Evolutionary conservation across 371 early-diverging fungal genomes (phyloP).

Genomic region (Rhizopus stolonifer): DNA sequence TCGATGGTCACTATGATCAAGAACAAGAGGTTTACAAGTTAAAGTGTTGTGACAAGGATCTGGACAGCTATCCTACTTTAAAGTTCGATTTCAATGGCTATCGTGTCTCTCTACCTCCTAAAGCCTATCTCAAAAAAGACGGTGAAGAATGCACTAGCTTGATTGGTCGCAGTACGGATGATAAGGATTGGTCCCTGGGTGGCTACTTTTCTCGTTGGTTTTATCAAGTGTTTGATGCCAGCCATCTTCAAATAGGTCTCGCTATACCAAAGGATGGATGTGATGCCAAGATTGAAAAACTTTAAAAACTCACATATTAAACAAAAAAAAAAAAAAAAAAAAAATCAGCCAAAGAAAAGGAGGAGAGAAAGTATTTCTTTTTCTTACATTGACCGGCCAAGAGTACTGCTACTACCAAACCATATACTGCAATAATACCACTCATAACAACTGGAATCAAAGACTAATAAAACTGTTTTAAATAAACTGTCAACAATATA

Average conservation of each 20-base stretch:
- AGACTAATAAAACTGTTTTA: constrained; percentile 29
- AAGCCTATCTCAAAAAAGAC: constrained; percentile 26
- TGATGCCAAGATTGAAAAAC: constrained; percentile 36
- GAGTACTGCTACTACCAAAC: constrained; percentile 83
- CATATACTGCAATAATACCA: constrained; percentile 93
- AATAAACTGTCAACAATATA: neutral
- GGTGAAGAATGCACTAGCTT: constrained; percentile 28
- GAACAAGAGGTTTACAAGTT: constrained; percentile 24
- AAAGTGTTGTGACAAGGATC: constrained; percentile 30
- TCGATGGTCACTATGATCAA: constrained; percentile 34
- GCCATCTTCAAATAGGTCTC: constrained; percentile 36
- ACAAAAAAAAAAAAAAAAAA: too few relatives aligned
- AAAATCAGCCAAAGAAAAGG: too few relatives aligned
- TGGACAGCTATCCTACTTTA: constrained; percentile 33
- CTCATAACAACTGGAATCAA: constrained; percentile 92
- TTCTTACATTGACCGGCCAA: constrained; percentile 72
- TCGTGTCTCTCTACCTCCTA: constrained; percentile 36
- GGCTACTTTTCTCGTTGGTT: constrained; percentile 44
- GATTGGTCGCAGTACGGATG: constrained; percentile 25
- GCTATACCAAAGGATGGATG: constrained; percentile 35
- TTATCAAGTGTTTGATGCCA: constrained; percentile 41
- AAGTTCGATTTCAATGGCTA: constrained; percentile 38
- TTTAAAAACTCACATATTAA: too few relatives aligned
- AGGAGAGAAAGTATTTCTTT: neutral
- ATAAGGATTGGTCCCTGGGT: constrained; percentile 43